Conservation (phyloP, 768 basidiomycete species). For the Gloeophyllum trabeum region DNA sequence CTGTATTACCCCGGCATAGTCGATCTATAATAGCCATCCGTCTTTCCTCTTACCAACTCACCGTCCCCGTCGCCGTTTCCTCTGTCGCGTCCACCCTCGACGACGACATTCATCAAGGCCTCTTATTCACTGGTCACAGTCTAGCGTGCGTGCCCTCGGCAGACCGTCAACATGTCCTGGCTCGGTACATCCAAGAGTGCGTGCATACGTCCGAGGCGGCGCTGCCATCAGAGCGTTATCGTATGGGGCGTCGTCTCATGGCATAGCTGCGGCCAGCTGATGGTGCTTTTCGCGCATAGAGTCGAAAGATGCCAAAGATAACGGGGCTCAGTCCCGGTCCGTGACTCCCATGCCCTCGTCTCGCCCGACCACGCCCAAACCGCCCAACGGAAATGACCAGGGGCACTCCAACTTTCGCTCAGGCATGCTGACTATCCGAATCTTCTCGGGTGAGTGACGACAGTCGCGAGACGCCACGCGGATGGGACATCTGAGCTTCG, state of each 20-base stretch:
- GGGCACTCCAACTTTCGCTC: slow-evolving; percentile 58
- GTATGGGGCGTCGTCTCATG: background rate
- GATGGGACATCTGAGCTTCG: background rate
- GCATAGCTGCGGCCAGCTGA: background rate
- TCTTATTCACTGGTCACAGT: too few relatives aligned
- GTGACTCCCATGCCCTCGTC: slow-evolving; percentile 57
- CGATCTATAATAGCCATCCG: too few relatives aligned
- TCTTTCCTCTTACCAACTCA: too few relatives aligned
- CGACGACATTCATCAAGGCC: too few relatives aligned
- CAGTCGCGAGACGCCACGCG: background rate
- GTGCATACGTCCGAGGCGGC: too few relatives aligned
- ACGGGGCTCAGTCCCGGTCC: slow-evolving; percentile 52
- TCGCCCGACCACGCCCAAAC: slow-evolving; percentile 53
- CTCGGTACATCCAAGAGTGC: slow-evolving; percentile 19
- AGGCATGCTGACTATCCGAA: slow-evolving; percentile 91
- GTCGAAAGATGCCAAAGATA: slow-evolving; percentile 60
- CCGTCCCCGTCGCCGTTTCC: too few relatives aligned
- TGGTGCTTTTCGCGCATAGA: slow-evolving; percentile 23
- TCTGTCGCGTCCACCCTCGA: too few relatives aligned
- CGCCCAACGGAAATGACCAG: slow-evolving; percentile 15
- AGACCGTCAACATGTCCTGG: slow-evolving; percentile 38
- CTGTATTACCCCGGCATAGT: too few relatives aligned
- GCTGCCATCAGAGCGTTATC: slow-evolving; percentile 1
- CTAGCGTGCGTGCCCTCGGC: too few relatives aligned
- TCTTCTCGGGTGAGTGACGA: slow-evolving; percentile 70